These are phyloP conservation scores for Trichoderma citrinoviride DNA, from an alignment of 2,329 filamentous ascomycete genomes.

Conservation along the genomic window DNA sequence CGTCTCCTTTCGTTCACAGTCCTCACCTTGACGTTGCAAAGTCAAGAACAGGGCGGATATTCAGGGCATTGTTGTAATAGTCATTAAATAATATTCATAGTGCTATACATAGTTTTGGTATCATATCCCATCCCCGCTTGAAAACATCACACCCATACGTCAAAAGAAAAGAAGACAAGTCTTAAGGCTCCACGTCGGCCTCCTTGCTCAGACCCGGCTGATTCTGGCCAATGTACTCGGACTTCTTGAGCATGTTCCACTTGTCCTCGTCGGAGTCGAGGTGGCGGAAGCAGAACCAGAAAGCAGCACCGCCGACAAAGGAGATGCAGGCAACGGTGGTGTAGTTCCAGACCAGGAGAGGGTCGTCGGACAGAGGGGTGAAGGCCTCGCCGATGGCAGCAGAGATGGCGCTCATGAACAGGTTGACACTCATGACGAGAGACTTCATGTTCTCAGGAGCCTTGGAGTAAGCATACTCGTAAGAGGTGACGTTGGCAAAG, in stretches of 20 bases:
- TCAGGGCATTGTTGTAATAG: not conserved
- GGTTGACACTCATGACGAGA: conserved; percentile 66
- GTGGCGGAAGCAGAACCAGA: conserved; percentile 67
- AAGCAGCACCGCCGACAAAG: conserved; percentile 58
- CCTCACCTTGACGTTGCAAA: not conserved
- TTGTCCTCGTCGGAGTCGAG: conserved; percentile 66
- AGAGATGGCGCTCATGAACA: conserved; percentile 69
- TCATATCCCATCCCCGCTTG: conserved; percentile 16
- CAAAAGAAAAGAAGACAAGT: not conserved
- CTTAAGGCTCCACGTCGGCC: conserved; percentile 14
- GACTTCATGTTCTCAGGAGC: conserved; percentile 78
- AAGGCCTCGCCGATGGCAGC: conserved; percentile 69
- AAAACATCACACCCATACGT: not conserved
- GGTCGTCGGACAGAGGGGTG: conserved; percentile 59
- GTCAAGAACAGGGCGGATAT: not conserved
- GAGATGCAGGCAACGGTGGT: conserved; percentile 60
- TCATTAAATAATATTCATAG: conserved; percentile 17
- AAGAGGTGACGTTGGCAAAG: conserved; percentile 56
- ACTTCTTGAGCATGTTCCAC: conserved; percentile 59
- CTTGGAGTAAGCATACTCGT: conserved; percentile 76
- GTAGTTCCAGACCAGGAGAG: conserved; percentile 72
- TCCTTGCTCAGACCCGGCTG: conserved; percentile 36
- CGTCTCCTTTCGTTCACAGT: not conserved
- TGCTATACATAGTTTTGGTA: conserved; percentile 20
- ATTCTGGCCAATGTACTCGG: conserved; percentile 42